Percentiles rank a stretch among this genome's conserved stretches.
These are phyloP conservation scores for Crataegus laevigata DNA, from an alignment of 306 rosid species.

Conservation along the genomic window DNA sequence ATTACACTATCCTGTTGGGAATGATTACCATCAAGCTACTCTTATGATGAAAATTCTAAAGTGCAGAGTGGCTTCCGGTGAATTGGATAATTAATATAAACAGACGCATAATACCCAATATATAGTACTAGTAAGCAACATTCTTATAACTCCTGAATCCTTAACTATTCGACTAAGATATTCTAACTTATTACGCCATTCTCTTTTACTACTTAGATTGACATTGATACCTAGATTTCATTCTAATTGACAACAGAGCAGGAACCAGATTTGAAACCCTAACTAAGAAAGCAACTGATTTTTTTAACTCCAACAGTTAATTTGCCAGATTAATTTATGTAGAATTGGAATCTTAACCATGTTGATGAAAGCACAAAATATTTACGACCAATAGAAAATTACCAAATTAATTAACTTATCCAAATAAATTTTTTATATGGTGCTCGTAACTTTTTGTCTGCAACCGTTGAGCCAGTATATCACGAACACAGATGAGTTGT, in stretches of 20 bases:
- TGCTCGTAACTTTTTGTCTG: not conserved
- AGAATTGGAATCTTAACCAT: not conserved
- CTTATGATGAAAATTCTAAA: not conserved
- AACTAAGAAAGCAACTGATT: no score
- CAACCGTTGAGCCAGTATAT: not conserved
- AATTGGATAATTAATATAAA: not conserved
- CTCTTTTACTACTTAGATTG: no score
- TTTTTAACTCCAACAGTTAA: not conserved
- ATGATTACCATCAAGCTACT: constrained; percentile 5
- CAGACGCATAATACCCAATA: not conserved
- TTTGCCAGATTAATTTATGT: not conserved
- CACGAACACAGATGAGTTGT: not conserved
- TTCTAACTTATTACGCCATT: no score
- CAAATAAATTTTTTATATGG: no score
- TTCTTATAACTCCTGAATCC: no score
- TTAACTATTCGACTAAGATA: no score
- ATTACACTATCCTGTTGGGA: not conserved
- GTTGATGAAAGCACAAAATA: no score
- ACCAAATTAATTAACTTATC: no score
- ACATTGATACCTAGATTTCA: no score
- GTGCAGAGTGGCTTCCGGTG: not conserved
- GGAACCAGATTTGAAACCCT: no score
- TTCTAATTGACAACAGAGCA: no score
- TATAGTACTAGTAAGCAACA: not conserved
- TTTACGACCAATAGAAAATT: no score